A percentile compares a stretch with the other conserved stretches of the same genome.
Conservation (phyloP, 2,329 filamentous ascomycete genomes). For the Celoporthe dispersa region DNA sequence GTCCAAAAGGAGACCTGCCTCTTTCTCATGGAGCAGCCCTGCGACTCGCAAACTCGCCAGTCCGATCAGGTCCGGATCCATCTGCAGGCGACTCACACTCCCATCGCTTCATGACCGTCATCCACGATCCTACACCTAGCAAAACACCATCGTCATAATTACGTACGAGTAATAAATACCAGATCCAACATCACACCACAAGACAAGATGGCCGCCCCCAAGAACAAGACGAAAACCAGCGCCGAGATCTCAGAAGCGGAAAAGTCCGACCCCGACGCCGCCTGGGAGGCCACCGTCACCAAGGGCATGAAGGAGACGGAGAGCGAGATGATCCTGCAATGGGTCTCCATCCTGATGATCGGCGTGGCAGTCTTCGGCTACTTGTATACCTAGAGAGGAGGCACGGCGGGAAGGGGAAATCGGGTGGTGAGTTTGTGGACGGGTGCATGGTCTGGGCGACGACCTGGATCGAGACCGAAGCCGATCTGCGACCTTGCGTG, state of each 20-base stretch:
- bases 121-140: neutral
- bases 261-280: slow-evolving; percentile 18
- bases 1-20: neutral
- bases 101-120: no score
- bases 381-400: slow-evolving; percentile 15
- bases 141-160: neutral
- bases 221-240: slow-evolving; percentile 15
- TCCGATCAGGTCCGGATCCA: neutral
- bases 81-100: neutral
- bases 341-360: slow-evolving; percentile 26
- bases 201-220: neutral
- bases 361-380: slow-evolving; percentile 23
- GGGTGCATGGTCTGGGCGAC: no score
- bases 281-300: slow-evolving; percentile 28
- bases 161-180: neutral
- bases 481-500: neutral
- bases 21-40: neutral
- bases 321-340: slow-evolving; percentile 27
- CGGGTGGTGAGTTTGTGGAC: neutral
- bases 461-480: neutral
- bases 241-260: slow-evolving; percentile 27
- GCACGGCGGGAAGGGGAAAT: neutral
- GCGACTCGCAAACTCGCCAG: neutral
- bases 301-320: slow-evolving; percentile 29
- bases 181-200: neutral